Evolutionary conservation across 2,329 filamentous ascomycete species (phyloP), one percentile per base, ranked within the genome.

Genomic region (Aspergillus fischeri): DNA sequence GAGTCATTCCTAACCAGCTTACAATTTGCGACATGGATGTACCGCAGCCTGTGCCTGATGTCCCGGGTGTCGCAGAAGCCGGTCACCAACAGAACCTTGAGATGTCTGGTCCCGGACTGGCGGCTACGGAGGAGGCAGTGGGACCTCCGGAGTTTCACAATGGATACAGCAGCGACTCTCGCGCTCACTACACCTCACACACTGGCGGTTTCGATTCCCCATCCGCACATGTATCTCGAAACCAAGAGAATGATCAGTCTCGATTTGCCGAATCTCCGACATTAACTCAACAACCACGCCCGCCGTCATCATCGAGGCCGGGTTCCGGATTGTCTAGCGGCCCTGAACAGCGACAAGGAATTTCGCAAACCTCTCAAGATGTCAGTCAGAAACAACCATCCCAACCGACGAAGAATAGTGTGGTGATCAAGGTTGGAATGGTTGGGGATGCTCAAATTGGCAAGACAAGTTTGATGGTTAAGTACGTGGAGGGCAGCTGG

Each of bases 371-470:
- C 29, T 79, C 81, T 59, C 77, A 79, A 51, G 80, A 83, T n/a
- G 75, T 78, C 57, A 73, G 73, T 47, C 72, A 70, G 45, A 76
- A 78, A 63, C 76, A 80, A 49, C 68, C 70, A 8, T 67, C 77
- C 2, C 73, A 70, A 52, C 69, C 76, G 21, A 70, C 72, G 45
- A 80, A 79, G 67, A 80, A 78, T 61, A 88, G 84, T 68, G 94
- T 99, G 41, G 94, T 99, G 56, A 97, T 99, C 82, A 99, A 99
- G 78, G 94, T 99, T 52, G 94, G 94, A 70, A 99, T 99, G 94
- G 94, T 99, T 49, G 94, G 94, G 49, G 94, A 99, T 78, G 94
- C 94, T 57, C 94, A 99, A 77, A 99, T 99, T 67, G 94, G 94
- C 71, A 99, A 99, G 84, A 99, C 94, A 20, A 97, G 92, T 63